phyloP scores from a whole-genome alignment of 129 eudicot genomes.

The Escallonia rubra region DNA sequence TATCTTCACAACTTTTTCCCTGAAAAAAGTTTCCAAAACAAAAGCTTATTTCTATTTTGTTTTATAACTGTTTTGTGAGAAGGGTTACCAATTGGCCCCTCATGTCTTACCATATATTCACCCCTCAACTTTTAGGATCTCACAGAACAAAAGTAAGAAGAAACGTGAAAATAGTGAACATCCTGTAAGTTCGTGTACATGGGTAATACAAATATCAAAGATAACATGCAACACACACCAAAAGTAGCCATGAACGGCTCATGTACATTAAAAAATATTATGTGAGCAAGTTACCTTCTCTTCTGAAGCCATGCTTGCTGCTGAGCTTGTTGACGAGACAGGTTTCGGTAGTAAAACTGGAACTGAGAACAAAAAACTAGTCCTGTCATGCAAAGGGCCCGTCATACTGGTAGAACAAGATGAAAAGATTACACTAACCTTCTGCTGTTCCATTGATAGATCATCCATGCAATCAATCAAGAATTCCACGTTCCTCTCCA shows the following conservation, averaged over 20 bases:
- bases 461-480: conserved; percentile 97
- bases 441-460: conserved; percentile 90
- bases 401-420: background rate
- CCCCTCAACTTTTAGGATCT: too few species aligned
- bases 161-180: too few species aligned
- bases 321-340: conserved; percentile 96
- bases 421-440: conserved; percentile 33
- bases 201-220: too few species aligned
- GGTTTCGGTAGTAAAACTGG: conserved; percentile 78
- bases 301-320: conserved; percentile 99
- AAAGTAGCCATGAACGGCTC: background rate
- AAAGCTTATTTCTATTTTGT: too few species aligned
- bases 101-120: too few species aligned
- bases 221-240: too few species aligned
- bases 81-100: too few species aligned
- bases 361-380: conserved; percentile 42
- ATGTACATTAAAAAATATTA: background rate
- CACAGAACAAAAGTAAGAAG: too few species aligned
- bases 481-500: conserved; percentile 95
- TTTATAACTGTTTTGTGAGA: too few species aligned
- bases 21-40: too few species aligned
- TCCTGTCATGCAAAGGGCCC: background rate
- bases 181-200: too few species aligned
- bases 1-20: too few species aligned
- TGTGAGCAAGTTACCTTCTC: conserved; percentile 53